phyloP scores from a whole-genome alignment of 2,329 filamentous ascomycete species.

The Rhynchosporium secalis region DNA sequence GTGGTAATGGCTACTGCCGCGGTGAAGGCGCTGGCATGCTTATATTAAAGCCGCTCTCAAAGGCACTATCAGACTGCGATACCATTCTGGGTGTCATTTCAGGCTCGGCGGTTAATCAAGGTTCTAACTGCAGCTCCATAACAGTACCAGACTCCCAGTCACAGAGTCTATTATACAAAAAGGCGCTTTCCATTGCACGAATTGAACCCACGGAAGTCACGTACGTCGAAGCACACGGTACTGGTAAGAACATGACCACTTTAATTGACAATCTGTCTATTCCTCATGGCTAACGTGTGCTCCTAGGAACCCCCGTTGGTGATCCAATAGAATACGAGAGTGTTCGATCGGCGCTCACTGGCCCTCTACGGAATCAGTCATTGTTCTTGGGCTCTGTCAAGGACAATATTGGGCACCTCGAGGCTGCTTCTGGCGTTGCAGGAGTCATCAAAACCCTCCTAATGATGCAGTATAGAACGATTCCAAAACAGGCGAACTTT shows the following conservation, averaged over 20 bases:
- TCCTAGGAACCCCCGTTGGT: slow-evolving; percentile 20
- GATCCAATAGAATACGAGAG: slow-evolving; percentile 28
- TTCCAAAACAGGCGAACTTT: slow-evolving; percentile 34
- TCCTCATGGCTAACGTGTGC: too few species aligned
- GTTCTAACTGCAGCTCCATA: slow-evolving; percentile 19
- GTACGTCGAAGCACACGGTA: slow-evolving; percentile 23
- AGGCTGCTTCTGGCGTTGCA: slow-evolving; percentile 46
- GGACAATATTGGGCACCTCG: slow-evolving; percentile 47
- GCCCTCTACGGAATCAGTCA: not conserved
- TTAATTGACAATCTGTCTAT: too few species aligned
- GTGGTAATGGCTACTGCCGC: slow-evolving; percentile 29
- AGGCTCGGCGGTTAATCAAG: slow-evolving; percentile 49
- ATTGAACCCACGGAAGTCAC: slow-evolving; percentile 12
- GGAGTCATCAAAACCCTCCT: slow-evolving; percentile 47
- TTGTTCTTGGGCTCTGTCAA: slow-evolving; percentile 38
- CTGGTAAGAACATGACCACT: too few species aligned
- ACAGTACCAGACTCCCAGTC: slow-evolving; percentile 9
- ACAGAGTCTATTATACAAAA: not conserved
- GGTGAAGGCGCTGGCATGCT: slow-evolving; percentile 59
- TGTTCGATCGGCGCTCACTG: slow-evolving; percentile 17
- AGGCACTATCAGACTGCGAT: slow-evolving; percentile 55
- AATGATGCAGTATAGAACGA: slow-evolving; percentile 35
- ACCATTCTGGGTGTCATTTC: slow-evolving; percentile 56
- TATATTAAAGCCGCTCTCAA: slow-evolving; percentile 57
- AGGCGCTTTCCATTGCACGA: slow-evolving; percentile 7